These are phyloP conservation scores for Venturia nashicola DNA, from an alignment of 2,329 filamentous ascomycete species.

Conservation along the genomic window DNA sequence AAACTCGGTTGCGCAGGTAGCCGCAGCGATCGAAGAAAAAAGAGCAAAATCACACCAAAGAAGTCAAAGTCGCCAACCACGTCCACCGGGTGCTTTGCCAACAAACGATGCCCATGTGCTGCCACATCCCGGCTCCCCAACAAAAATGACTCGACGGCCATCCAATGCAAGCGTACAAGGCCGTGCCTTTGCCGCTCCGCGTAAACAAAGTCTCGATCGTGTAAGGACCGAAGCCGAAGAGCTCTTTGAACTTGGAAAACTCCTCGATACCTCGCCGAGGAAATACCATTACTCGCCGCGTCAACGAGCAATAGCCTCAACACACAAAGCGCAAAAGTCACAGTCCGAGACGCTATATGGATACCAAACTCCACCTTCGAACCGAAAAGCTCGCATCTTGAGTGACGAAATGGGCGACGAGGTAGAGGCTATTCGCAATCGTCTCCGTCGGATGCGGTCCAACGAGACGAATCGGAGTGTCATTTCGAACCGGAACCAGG, in stretches of 20 bases:
- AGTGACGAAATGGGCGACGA: slow-evolving; percentile 9
- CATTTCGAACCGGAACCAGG: background rate
- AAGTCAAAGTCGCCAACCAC: background rate
- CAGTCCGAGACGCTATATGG: slow-evolving; percentile 11
- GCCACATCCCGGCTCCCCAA: slow-evolving; percentile 12
- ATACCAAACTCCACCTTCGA: slow-evolving; percentile 16
- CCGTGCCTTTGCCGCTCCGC: slow-evolving; percentile 39
- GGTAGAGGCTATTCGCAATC: slow-evolving; percentile 3
- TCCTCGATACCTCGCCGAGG: slow-evolving; percentile 31
- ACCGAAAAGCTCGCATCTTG: slow-evolving; percentile 15
- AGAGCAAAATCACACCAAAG: slow-evolving; percentile 14
- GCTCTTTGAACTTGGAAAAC: slow-evolving; percentile 27
- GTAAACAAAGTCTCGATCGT: slow-evolving; percentile 37
- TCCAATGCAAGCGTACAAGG: slow-evolving; percentile 26
- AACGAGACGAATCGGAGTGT: slow-evolving; percentile 8
- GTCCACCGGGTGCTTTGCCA: background rate
- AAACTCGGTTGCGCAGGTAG: slow-evolving; percentile 42
- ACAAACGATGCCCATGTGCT: background rate
- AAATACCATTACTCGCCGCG: slow-evolving; percentile 20
- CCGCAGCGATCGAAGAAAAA: slow-evolving; percentile 42
- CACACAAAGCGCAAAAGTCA: slow-evolving; percentile 6
- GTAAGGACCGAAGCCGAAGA: slow-evolving; percentile 30
- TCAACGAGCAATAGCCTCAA: slow-evolving; percentile 3
- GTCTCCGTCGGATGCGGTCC: slow-evolving; percentile 7
- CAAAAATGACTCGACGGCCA: background rate